Evolutionary conservation across 768 basidiomycete genomes (phyloP).

Genomic region (Phylloporus sp.): DNA sequence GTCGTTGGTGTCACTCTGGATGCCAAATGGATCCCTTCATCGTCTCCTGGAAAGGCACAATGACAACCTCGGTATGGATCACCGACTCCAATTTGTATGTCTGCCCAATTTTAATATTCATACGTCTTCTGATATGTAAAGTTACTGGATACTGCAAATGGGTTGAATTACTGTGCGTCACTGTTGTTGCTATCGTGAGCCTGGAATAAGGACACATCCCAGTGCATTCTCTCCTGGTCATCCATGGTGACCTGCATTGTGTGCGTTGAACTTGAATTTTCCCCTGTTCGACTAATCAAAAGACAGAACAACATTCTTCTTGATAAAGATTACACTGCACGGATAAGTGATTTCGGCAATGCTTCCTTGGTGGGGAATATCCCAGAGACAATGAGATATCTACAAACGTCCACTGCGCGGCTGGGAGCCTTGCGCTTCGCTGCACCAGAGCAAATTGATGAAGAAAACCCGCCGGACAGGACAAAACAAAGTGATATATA

Average conservation of each 20-base stretch:
- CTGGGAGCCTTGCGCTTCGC: not conserved
- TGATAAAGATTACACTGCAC: constrained; percentile 26
- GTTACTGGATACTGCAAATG: constrained; percentile 14
- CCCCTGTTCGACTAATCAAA: not conserved
- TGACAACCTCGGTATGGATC: not conserved
- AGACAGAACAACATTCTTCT: constrained; percentile 17
- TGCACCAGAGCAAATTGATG: not conserved
- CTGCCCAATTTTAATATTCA: constrained; percentile 7
- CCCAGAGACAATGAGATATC: not conserved
- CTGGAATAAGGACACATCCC: not conserved
- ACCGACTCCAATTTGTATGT: constrained; percentile 13
- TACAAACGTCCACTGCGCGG: not conserved
- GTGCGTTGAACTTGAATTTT: constrained; percentile 8
- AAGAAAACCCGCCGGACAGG: not conserved
- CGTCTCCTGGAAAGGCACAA: constrained; percentile 11
- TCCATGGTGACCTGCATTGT: constrained; percentile 14
- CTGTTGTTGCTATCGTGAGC: not conserved
- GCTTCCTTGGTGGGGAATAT: not conserved
- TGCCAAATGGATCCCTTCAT: constrained; percentile 24
- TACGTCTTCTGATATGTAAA: constrained; percentile 16
- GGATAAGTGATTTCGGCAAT: constrained; percentile 42
- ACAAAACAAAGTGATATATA: not conserved
- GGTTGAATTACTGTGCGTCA: constrained; percentile 4
- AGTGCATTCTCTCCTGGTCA: constrained; percentile 10
- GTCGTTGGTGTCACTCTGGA: constrained; percentile 32